These are phyloP conservation scores for Akanthomyces dipterigenus DNA, from an alignment of 2,329 filamentous ascomycete species.

Conservation along the genomic window DNA sequence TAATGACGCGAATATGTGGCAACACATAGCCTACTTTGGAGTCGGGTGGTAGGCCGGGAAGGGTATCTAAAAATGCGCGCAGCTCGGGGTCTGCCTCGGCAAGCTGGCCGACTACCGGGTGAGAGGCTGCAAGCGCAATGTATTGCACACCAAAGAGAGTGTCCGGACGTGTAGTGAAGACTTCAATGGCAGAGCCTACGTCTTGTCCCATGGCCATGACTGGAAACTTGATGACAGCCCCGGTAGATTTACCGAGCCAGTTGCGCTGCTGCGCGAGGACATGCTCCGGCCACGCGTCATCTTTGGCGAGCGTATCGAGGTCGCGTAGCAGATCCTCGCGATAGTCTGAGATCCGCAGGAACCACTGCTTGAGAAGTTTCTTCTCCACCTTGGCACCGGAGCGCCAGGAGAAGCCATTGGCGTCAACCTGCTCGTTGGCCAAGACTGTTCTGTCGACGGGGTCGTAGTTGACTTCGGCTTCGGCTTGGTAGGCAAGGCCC, in stretches of 20 bases:
- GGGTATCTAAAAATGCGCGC: constrained; percentile 59
- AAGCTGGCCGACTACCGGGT: constrained; percentile 59
- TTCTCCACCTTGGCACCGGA: constrained; percentile 81
- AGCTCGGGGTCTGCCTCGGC: constrained; percentile 56
- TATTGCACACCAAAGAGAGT: constrained; percentile 86
- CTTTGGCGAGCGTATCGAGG: constrained; percentile 56
- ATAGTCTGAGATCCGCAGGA: constrained; percentile 75
- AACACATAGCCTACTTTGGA: constrained; percentile 64
- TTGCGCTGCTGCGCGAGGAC: constrained; percentile 80
- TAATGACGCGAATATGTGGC: constrained; percentile 52
- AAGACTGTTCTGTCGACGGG: constrained; percentile 84
- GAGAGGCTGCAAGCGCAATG: constrained; percentile 66
- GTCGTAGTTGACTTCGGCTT: constrained; percentile 84
- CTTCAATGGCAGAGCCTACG: constrained; percentile 49
- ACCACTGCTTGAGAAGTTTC: constrained; percentile 78
- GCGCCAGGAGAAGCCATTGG: constrained; percentile 78
- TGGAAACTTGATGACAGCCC: constrained; percentile 65
- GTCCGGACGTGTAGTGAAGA: constrained; percentile 81
- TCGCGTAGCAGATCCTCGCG: constrained; percentile 66
- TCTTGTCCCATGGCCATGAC: constrained; percentile 40
- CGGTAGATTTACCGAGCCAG: constrained; percentile 77
- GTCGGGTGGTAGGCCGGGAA: constrained; percentile 48
- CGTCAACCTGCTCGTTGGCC: constrained; percentile 89
- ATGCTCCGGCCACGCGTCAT: constrained; percentile 71
- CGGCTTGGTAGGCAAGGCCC: constrained; percentile 74